Conservation (phyloP, 2,329 filamentous ascomycete genomes). For the Ceratocystis papillata region DNA sequence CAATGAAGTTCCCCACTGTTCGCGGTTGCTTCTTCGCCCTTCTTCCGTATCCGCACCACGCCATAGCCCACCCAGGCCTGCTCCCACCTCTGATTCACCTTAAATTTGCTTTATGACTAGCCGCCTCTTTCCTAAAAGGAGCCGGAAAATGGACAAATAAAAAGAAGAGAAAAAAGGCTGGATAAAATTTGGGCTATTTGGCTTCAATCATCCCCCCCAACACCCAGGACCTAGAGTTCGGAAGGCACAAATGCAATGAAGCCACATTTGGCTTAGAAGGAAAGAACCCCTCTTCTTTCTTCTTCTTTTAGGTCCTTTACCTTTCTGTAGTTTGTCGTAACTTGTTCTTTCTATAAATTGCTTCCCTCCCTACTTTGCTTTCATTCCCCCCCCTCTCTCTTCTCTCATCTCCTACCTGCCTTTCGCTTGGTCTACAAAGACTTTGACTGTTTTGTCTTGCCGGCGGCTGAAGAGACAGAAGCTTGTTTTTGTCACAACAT, state of each 20-base stretch:
- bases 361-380: not conserved
- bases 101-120: not conserved
- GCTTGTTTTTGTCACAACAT: not conserved
- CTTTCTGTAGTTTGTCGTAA: not conserved
- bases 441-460: not conserved
- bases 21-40: not conserved
- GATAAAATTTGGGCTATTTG: not conserved
- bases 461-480: conserved; percentile 3
- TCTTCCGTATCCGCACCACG: not conserved
- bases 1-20: too few relatives aligned
- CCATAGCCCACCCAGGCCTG: not conserved
- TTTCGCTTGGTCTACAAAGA: not conserved
- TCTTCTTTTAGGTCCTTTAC: conserved; percentile 3
- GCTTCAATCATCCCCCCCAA: not conserved
- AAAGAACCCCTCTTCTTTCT: conserved; percentile 7
- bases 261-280: conserved; percentile 2
- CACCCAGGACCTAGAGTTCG: not conserved
- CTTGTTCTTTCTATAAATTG: not conserved
- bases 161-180: not conserved
- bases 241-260: not conserved
- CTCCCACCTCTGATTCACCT: not conserved
- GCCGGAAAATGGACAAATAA: not conserved
- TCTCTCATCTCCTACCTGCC: conserved; percentile 3
- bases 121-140: conserved; percentile 1
- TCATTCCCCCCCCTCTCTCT: not conserved